Conservation (phyloP, 139 green algal species). For the Yamagishiella unicocca region DNA sequence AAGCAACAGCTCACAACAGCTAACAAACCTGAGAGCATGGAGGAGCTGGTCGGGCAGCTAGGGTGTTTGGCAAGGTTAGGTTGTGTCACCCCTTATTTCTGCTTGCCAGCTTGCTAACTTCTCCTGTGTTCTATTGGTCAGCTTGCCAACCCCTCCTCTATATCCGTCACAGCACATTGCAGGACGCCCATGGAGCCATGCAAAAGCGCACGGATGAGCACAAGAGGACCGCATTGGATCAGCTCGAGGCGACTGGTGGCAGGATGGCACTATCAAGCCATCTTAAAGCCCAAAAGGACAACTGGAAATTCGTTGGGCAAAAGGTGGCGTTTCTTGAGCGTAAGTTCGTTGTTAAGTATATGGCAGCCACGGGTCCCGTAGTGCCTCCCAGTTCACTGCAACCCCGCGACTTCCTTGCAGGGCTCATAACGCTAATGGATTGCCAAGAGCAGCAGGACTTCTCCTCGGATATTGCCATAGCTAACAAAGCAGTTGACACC, state of each 20-base stretch:
- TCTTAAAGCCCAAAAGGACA: conserved; percentile 14
- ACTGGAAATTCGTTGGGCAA: conserved; percentile 31
- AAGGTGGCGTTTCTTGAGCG: conserved; percentile 43
- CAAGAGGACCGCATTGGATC: not conserved
- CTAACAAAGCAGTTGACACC: not conserved
- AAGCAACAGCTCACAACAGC: not conserved
- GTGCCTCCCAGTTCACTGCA: too few species aligned
- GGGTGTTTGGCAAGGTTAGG: not conserved
- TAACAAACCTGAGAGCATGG: not conserved
- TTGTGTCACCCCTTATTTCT: too few species aligned
- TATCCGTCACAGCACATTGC: not conserved
- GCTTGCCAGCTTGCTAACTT: too few species aligned
- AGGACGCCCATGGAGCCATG: not conserved
- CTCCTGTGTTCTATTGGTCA: too few species aligned
- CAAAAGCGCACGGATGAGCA: conserved; percentile 3
- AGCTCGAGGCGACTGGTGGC: conserved; percentile 17
- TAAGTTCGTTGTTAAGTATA: too few species aligned
- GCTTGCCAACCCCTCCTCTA: too few species aligned
- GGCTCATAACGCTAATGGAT: too few species aligned
- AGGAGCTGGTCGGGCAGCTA: not conserved
- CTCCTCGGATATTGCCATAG: not conserved
- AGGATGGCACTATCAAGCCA: conserved; percentile 19
- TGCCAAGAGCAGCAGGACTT: conserved; percentile 23
- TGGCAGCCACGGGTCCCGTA: too few species aligned
- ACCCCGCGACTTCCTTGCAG: too few species aligned